phyloP scores from a whole-genome alignment of 2,329 filamentous ascomycete species.

The Cladophialophora psammophila region DNA sequence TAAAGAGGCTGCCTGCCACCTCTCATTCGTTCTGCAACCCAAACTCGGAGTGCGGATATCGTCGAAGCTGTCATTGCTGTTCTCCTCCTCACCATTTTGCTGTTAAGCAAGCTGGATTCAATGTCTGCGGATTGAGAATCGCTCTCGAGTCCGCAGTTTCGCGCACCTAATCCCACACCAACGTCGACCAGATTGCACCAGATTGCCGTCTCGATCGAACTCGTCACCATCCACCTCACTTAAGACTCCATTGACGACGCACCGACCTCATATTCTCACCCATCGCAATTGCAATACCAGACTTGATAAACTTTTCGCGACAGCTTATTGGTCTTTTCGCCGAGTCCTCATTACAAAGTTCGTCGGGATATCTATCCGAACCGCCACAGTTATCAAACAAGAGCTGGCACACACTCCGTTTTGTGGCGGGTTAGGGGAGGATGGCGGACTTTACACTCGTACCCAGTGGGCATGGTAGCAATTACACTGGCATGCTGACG shows the following conservation, averaged over 20 bases:
- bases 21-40: slow-evolving; percentile 14
- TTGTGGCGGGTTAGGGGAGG: slow-evolving; percentile 25
- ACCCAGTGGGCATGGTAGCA: slow-evolving; percentile 51
- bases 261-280: background rate
- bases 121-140: background rate
- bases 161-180: background rate
- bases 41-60: background rate
- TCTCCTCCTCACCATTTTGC: slow-evolving; percentile 4
- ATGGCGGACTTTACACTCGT: slow-evolving; percentile 54
- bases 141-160: background rate
- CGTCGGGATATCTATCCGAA: background rate
- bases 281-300: background rate
- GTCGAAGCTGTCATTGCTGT: background rate
- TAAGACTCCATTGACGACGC: background rate
- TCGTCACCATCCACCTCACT: background rate
- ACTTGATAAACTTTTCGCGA: background rate
- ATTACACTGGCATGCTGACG: slow-evolving; percentile 58
- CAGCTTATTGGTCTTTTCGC: background rate
- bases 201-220: slow-evolving; percentile 6
- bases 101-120: background rate
- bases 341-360: background rate
- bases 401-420: slow-evolving; percentile 22
- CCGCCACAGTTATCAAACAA: slow-evolving; percentile 6
- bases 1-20: slow-evolving; percentile 17
- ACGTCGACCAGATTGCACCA: background rate